Evolutionary conservation across 225 moss, liverwort and hornwort genomes (phyloP).

Genomic region (Physcomitrium patens): DNA sequence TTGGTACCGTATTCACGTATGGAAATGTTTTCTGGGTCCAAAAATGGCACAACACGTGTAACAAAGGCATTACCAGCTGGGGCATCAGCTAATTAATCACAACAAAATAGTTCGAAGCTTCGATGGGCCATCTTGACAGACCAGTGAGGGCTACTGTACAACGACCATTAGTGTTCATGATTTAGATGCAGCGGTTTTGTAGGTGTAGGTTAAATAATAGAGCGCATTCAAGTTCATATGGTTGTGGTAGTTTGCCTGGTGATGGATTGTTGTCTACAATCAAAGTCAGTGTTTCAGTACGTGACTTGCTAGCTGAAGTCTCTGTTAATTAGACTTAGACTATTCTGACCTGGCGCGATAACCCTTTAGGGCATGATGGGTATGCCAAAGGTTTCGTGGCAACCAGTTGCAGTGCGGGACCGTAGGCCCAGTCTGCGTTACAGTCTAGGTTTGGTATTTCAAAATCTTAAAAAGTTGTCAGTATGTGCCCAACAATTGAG

Average conservation of each 20-base stretch:
- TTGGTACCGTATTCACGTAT: slow-evolving; percentile 69
- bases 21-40: slow-evolving; percentile 63
- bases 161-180: slow-evolving; percentile 41
- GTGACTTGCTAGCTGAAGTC: slow-evolving; percentile 19
- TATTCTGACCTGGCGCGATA: slow-evolving; percentile 13
- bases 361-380: slow-evolving; percentile 22
- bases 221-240: slow-evolving; percentile 32
- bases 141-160: slow-evolving; percentile 39
- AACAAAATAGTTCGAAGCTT: slow-evolving; percentile 18
- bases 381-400: slow-evolving; percentile 28
- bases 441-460: slow-evolving; percentile 37
- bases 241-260: slow-evolving; percentile 21
- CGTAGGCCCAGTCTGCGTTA: slow-evolving; percentile 27
- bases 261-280: slow-evolving; percentile 24
- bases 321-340: slow-evolving; percentile 12
- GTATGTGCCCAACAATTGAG: slow-evolving; percentile 31
- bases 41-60: slow-evolving; percentile 59
- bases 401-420: slow-evolving; percentile 27
- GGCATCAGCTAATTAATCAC: slow-evolving; percentile 59
- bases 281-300: slow-evolving; percentile 27
- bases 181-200: slow-evolving; percentile 47
- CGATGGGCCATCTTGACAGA: slow-evolving; percentile 24
- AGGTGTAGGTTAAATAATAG: slow-evolving; percentile 38
- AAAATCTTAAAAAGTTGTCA: slow-evolving; percentile 27
- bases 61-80: slow-evolving; percentile 61